Base-by-base conservation (phyloP, 2,329 filamentous ascomycete species). In the Calycina marina region DNA sequence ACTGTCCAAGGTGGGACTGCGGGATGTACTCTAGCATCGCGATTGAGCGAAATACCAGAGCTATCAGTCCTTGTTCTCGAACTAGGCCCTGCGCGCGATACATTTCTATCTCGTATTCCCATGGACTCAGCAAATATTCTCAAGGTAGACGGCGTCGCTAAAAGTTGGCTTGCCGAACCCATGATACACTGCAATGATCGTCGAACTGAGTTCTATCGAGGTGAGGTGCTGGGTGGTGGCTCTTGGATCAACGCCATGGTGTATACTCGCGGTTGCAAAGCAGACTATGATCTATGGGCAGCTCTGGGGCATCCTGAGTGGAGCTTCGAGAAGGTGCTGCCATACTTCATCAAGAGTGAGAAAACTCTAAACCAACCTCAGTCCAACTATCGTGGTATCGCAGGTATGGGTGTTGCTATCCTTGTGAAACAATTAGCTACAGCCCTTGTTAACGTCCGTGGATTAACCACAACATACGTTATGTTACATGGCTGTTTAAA, bases 201-300 rank as follows among this genome's bases (percentile, higher is more conserved):
- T 6, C 28, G 4, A 6, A 32, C 14, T 3, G 12, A 14, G 11
- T 14, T 36, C 3, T 18, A 31, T 14, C 24, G 34, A 4, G 30
- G 30, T 3, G 30, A 42, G 6, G 36, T 39, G 10, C 14, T 46
- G 26, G 59, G 60, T 11, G 60, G 60, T 6, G 54, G 58, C n/a
- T 53, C 50, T 3, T 49, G 50, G 5, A 40, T 63, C 22, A 62
- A 63, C 43, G 55, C 50, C 8, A 54, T 58, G 43, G 47, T 57
- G 16, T 57, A 53, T 41, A 46, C 54, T 18, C 48, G 55, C 9
- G 54, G 56, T 2, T 48, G 50, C 4, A 43, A 45, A n/a, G 43
- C 48, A 1, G 60, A 61, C 24, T 62, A 62, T 28, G 49, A 64
- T 30, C 49, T 52, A 1, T 67, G 63, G 62, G 53, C 53, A 20